Evolutionary conservation across 257 asterid genomes (phyloP), one percentile per base, ranked within the genome.

Genomic region (Fraxinus americana): DNA sequence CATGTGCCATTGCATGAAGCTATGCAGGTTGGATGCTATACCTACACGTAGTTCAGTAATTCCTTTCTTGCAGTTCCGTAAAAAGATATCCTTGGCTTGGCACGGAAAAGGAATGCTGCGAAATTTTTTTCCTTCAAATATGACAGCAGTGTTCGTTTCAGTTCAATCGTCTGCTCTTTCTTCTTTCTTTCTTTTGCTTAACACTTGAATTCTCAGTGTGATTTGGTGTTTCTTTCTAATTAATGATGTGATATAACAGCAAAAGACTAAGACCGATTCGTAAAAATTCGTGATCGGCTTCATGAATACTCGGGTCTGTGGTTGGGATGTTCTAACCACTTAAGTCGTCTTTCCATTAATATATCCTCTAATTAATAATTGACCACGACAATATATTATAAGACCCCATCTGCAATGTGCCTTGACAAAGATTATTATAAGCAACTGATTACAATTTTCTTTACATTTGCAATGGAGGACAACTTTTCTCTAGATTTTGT

Each of bases 61-160:
- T 34, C 16, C 52, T 75, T 71, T 32, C 32, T 65, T 7, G 36
- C 6, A 2, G 23, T 75, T 71, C 3, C 71, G 13, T 35, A 38
- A 19, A 32, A 70, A 45, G n/a, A 19, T 30, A 14, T 39, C 34
- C 66, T 43, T 41, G 50, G 25, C 27, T 38, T 39, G 13, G 38
- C 30, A 1, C 32, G 65, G 23, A 32, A 76, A 65, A 75, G 27
- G 43, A 73, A 32, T 75, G 36, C 17, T 45, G 75, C 36, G 75
- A 48, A 17, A 43, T 11, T 11, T 16, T 43, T 3, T 43, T 43
- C 50, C 50, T 30, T 43, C 50, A 43, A 43, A 43, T 2, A 43
- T 43, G n/a, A 39, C 5, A 9, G 36, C 7, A 12, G 3, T 9
- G 39, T 43, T 45, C 39, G 14, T 16, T 72, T 48, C 12, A 25